These are phyloP conservation scores for Talaromyces pinophilus DNA, from an alignment of 2,329 filamentous ascomycete genomes.

Conservation along the genomic window DNA sequence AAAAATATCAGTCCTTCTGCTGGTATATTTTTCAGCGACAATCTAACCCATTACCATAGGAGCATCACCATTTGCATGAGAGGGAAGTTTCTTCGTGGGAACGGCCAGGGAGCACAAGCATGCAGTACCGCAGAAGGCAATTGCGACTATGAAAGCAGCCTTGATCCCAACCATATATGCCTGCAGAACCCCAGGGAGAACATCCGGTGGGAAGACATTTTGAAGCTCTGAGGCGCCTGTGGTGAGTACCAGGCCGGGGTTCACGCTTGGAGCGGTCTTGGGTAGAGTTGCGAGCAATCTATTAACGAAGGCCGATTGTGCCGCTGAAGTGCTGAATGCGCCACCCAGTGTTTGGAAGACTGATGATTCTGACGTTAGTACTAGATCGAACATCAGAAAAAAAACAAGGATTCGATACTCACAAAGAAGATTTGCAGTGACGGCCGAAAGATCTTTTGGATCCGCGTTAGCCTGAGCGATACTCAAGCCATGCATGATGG, in stretches of 20 bases:
- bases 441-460: slow-evolving; percentile 32
- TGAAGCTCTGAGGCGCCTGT: slow-evolving; percentile 18
- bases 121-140: slow-evolving; percentile 12
- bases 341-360: slow-evolving; percentile 36
- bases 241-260: not conserved
- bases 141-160: slow-evolving; percentile 2
- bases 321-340: slow-evolving; percentile 33
- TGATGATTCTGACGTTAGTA: not conserved
- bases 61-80: not conserved
- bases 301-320: slow-evolving; percentile 24
- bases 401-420: not conserved
- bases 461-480: slow-evolving; percentile 29
- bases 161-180: slow-evolving; percentile 22
- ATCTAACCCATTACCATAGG: not conserved
- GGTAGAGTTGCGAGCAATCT: slow-evolving; percentile 27
- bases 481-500: slow-evolving; percentile 30
- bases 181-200: slow-evolving; percentile 10
- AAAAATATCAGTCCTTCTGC: not conserved
- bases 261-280: slow-evolving; percentile 3
- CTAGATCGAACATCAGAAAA: not conserved
- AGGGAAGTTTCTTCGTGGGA: not conserved
- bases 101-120: not conserved
- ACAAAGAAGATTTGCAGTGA: slow-evolving; percentile 30
- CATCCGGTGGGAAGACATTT: not conserved
- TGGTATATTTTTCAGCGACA: not conserved